Evolutionary conservation across 2,329 filamentous ascomycete genomes (phyloP), one percentile per base, ranked within the genome.

Genomic region (Beauveria pseudobassiana): DNA sequence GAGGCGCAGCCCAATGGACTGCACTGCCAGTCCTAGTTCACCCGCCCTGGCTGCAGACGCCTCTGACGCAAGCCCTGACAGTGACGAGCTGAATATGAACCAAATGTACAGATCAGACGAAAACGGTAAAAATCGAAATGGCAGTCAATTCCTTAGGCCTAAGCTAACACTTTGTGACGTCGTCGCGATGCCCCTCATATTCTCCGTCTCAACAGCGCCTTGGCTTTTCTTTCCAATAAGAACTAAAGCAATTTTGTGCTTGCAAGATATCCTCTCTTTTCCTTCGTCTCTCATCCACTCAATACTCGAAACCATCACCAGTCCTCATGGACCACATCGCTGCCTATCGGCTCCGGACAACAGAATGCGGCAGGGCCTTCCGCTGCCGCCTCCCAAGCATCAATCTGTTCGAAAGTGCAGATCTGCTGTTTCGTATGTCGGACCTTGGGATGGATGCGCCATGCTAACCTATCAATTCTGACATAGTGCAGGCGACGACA

Each of bases 271-370:
- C 1, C 6, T 38, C 30, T 8, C 30, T 38, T 40, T 10, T 24
- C 8, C 49, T 16, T 10, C n/a, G 30, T n/a, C 18, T 14, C 43
- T 34, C 6, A n/a, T 9, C 10, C 5, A 0, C 8, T 30, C 49
- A 14, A n/a, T 2, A 28, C 8, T 10, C 0, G 4, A 16, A 22
- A 24, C 1, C 14, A 10, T 24, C 30, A 24, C n/a, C 50, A 40
- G 30, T 24, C 12, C 30, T 38, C 20, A 18, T 40, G 30, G 18
- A 40, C 2, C 14, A 40, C 20, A 24, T 40, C 30, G 16, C 1
- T 0, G 1, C 10, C 28, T 2, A 51, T 7, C 3, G 9, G 28
- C 2, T 20, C 9, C 4, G 18, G 18, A 2, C 1, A 3, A 6
- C 10, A 18, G 10, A 43, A 43, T 8, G 20, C 38, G 4, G 8